phyloP scores from a whole-genome alignment of 352 stramenopile species.

The Phytophthora pistaciae region DNA sequence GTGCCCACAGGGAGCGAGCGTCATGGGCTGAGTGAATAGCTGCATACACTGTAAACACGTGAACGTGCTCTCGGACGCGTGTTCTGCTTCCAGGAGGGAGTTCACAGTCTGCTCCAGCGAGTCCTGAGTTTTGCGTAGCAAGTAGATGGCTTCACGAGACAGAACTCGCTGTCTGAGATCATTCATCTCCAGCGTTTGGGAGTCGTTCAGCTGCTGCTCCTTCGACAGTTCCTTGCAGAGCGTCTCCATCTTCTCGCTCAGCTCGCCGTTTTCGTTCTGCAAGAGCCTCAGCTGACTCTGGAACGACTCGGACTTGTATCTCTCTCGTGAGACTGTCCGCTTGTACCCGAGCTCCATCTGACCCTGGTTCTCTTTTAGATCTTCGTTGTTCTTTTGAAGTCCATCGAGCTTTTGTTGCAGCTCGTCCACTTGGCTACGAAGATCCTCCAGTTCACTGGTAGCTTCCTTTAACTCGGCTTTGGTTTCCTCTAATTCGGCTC shows the following conservation, averaged over 20 bases:
- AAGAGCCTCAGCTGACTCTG: conserved; percentile 71
- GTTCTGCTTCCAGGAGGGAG: conserved; percentile 72
- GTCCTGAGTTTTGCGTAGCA: conserved; percentile 69
- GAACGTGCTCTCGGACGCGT: conserved; percentile 78
- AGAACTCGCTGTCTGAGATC: conserved; percentile 60
- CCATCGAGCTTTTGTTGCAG: conserved; percentile 40
- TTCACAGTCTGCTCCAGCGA: conserved; percentile 76
- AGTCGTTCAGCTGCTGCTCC: conserved; percentile 50
- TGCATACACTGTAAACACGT: conserved; percentile 82
- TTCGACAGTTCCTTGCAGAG: conserved; percentile 48
- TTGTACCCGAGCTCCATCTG: conserved; percentile 54
- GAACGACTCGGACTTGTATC: conserved; percentile 84
- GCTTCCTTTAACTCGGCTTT: conserved; percentile 15
- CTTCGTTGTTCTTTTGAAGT: conserved; percentile 44
- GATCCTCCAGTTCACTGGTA: conserved; percentile 14
- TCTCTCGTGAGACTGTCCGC: conserved; percentile 61
- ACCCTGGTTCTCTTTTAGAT: conserved; percentile 30
- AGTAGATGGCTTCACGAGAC: conserved; percentile 55
- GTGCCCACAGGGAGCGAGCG: conserved; percentile 73
- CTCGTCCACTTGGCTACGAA: conserved; percentile 38
- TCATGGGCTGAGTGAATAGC: conserved; percentile 71
- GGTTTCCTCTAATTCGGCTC: conserved; percentile 14
- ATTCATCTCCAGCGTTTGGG: conserved; percentile 49
- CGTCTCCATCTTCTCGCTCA: conserved; percentile 49
- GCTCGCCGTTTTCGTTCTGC: conserved; percentile 72